Conservation (phyloP, 192 early-diverging fungal genomes). For the Umbelopsis isabellina region DNA sequence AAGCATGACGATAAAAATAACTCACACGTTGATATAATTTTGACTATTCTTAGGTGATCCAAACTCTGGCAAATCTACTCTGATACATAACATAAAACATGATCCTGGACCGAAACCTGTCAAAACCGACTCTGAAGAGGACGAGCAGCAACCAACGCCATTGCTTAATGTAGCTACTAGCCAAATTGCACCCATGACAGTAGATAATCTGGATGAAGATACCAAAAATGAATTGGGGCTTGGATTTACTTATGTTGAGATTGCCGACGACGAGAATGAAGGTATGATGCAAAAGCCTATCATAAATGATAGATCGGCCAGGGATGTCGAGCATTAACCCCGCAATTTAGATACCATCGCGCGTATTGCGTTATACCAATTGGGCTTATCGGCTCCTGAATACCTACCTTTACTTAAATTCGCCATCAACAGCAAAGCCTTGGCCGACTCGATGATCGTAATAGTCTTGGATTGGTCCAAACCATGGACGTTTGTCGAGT, state of each 20-base stretch:
- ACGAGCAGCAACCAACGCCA: conserved; percentile 41
- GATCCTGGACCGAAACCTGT: conserved; percentile 43
- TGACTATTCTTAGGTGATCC: conserved; percentile 60
- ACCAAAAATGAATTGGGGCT: conserved; percentile 78
- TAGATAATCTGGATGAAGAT: conserved; percentile 44
- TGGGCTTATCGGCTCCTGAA: conserved; percentile 68
- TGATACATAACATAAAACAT: conserved; percentile 69
- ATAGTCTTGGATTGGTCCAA: conserved; percentile 90
- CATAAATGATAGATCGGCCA: conserved; percentile 27
- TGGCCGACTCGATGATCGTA: conserved; percentile 67
- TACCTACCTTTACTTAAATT: conserved; percentile 73
- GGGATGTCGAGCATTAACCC: too few relatives aligned
- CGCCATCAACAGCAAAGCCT: conserved; percentile 67
- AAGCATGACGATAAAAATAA: neutral
- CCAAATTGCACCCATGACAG: conserved; percentile 38
- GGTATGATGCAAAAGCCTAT: conserved; percentile 38
- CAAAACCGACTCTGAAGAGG: conserved; percentile 33
- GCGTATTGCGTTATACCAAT: conserved; percentile 79
- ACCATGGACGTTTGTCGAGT: conserved; percentile 86
- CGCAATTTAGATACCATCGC: conserved; percentile 60
- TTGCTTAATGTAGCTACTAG: conserved; percentile 49
- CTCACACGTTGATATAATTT: neutral
- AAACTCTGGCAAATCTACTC: conserved; percentile 80
- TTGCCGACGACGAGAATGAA: conserved; percentile 89
- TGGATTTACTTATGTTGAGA: conserved; percentile 81